Conservation (phyloP, 768 basidiomycete species). For the Lactarius psammicola region DNA sequence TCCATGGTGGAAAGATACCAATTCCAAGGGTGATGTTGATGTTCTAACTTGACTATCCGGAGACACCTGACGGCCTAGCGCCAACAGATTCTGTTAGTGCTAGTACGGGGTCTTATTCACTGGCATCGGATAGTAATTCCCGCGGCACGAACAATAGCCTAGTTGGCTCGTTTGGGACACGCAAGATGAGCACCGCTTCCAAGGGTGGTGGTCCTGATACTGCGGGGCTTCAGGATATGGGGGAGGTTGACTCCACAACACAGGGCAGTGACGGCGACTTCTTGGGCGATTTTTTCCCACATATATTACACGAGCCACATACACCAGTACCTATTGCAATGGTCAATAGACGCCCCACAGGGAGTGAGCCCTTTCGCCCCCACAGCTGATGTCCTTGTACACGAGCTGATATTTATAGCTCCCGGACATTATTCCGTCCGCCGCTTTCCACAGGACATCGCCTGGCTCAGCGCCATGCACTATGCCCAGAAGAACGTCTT, state of each 20-base stretch:
- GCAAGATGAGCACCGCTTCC: neutral
- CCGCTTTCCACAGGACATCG: constrained; percentile 59
- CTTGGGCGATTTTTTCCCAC: constrained; percentile 57
- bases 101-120: constrained; percentile 5
- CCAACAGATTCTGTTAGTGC: neutral
- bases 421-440: constrained; percentile 47
- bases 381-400: neutral
- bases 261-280: constrained; percentile 27
- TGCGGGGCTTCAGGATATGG: neutral
- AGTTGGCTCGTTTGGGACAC: neutral
- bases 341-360: constrained; percentile 61
- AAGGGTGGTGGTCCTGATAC: neutral
- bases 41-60: neutral
- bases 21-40: neutral
- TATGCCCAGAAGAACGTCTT: constrained; percentile 63
- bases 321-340: constrained; percentile 61
- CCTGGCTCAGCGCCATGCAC: constrained; percentile 63
- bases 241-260: neutral
- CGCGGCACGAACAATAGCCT: neutral
- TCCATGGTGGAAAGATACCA: neutral
- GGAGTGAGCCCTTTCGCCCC: constrained; percentile 38
- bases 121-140: neutral
- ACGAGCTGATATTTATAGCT: constrained; percentile 29
- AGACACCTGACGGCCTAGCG: neutral
- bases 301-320: constrained; percentile 58